Evolutionary conservation across 2,329 filamentous ascomycete species (phyloP).

Genomic region (Pseudomassariella vexata): DNA sequence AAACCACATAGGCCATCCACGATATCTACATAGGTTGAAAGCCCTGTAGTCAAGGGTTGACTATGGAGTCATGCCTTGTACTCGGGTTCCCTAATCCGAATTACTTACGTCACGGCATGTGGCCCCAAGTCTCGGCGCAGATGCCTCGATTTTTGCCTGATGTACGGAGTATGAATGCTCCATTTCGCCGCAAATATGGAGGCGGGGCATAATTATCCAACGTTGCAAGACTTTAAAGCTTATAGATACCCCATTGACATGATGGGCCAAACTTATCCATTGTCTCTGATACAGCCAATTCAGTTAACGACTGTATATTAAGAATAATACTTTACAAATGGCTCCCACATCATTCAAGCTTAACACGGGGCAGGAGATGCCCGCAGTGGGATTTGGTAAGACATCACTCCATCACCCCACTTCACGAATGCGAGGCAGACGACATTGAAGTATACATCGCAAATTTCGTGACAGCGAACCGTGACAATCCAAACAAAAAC

Average conservation of each 20-base stretch:
- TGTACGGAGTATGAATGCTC: constrained; percentile 5
- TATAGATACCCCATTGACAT: constrained; percentile 1
- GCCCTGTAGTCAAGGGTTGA: too few species aligned
- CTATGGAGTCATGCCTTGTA: too few species aligned
- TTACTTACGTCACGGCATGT: too few species aligned
- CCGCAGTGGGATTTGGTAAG: constrained; percentile 56
- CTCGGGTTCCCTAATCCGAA: too few species aligned
- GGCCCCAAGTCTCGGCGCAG: too few species aligned
- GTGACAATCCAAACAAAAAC: too few species aligned
- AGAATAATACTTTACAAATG: constrained; percentile 34
- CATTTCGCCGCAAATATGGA: background rate
- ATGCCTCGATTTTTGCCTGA: constrained; percentile 4
- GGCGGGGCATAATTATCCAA: background rate
- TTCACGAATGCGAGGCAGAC: background rate
- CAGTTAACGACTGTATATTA: background rate
- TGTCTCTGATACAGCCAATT: background rate
- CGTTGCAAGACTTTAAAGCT: background rate
- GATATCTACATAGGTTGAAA: too few species aligned
- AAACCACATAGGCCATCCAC: too few species aligned
- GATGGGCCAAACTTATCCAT: background rate
- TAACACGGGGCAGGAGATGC: constrained; percentile 59
- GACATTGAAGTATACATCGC: background rate
- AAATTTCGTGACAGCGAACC: too few species aligned
- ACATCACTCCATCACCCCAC: constrained; percentile 3
- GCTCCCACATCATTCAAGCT: constrained; percentile 53